Conservation (phyloP, 2,329 filamentous ascomycete species). For the Colletotrichum paranaense region DNA sequence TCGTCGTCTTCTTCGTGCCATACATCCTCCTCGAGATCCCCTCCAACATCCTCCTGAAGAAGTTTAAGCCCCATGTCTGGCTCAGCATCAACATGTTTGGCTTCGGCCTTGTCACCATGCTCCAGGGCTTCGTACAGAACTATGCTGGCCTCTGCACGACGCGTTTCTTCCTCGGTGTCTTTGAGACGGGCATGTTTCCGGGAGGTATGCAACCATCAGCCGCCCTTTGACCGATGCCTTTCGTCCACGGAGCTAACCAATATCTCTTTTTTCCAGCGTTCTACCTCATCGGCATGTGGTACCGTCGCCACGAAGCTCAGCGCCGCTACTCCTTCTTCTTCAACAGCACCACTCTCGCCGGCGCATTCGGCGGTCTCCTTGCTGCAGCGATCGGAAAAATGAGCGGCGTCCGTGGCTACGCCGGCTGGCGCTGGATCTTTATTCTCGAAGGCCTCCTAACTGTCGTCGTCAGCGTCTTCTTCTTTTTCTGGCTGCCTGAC, state of each 20-base stretch:
- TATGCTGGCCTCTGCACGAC: slow-evolving; percentile 83
- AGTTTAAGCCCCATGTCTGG: slow-evolving; percentile 72
- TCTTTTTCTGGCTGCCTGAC: slow-evolving; percentile 77
- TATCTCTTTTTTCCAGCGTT: slow-evolving; percentile 51
- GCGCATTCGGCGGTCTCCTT: slow-evolving; percentile 41
- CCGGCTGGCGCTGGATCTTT: slow-evolving; percentile 86
- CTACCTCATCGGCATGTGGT: slow-evolving; percentile 90
- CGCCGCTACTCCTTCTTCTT: slow-evolving; percentile 96
- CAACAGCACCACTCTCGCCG: slow-evolving; percentile 71
- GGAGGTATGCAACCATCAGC: slow-evolving; percentile 55
- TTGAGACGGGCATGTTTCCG: slow-evolving; percentile 76
- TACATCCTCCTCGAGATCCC: slow-evolving; percentile 79
- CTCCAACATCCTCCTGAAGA: slow-evolving; percentile 51
- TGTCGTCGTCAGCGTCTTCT: slow-evolving; percentile 68
- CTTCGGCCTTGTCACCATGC: slow-evolving; percentile 80
- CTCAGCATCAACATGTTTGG: slow-evolving; percentile 85
- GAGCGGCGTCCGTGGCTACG: slow-evolving; percentile 75
- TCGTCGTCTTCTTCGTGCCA: slow-evolving; percentile 86
- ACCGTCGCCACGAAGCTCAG: slow-evolving; percentile 87
- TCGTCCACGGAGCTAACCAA: not conserved
- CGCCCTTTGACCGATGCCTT: not conserved
- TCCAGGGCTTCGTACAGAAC: slow-evolving; percentile 82
- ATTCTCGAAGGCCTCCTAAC: slow-evolving; percentile 80
- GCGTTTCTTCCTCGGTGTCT: slow-evolving; percentile 86
- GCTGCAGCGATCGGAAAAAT: slow-evolving; percentile 71